phyloP scores from a whole-genome alignment of 805 yeast species.

The Starmerella apicola region DNA sequence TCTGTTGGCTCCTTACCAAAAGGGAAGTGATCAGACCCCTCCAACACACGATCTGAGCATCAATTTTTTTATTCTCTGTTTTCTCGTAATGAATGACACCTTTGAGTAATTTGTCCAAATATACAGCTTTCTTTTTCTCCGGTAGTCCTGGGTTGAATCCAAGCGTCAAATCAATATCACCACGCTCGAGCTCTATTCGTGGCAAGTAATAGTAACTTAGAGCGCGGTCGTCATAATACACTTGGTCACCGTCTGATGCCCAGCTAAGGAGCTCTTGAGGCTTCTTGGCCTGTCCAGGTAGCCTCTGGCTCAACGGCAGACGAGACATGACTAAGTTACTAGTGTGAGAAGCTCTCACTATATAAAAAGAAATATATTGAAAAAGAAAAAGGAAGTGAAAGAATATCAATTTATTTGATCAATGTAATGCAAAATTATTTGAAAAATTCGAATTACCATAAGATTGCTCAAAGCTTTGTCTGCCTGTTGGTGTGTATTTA shows the following conservation, averaged over 20 bases:
- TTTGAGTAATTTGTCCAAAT: constrained; percentile 44
- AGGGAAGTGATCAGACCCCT: constrained; percentile 73
- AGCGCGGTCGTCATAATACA: constrained; percentile 37
- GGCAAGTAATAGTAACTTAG: constrained; percentile 73
- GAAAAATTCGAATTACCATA: too few relatives aligned
- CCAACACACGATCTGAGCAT: constrained; percentile 64
- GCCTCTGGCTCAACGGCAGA: constrained; percentile 22
- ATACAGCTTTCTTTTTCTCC: constrained; percentile 28
- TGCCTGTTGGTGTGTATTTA: too few relatives aligned
- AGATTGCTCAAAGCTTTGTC: too few relatives aligned
- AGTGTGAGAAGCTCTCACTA: too few relatives aligned
- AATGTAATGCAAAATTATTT: too few relatives aligned
- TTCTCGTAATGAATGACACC: constrained; percentile 48
- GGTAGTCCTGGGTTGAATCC: constrained; percentile 50
- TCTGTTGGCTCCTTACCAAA: constrained; percentile 49
- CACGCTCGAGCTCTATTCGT: constrained; percentile 46
- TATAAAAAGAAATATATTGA: too few relatives aligned
- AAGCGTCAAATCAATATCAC: constrained; percentile 42
- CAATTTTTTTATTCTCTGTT: constrained; percentile 33
- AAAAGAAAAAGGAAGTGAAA: too few relatives aligned
- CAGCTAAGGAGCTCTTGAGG: constrained; percentile 71
- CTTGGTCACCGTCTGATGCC: constrained; percentile 40
- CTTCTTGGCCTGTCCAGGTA: constrained; percentile 54
- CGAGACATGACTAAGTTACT: too few relatives aligned
- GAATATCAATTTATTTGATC: too few relatives aligned